Evolutionary conservation across 306 rosid species (phyloP), one percentile per base, ranked within the genome.

Genomic region (Elaeagnus macrophylla): DNA sequence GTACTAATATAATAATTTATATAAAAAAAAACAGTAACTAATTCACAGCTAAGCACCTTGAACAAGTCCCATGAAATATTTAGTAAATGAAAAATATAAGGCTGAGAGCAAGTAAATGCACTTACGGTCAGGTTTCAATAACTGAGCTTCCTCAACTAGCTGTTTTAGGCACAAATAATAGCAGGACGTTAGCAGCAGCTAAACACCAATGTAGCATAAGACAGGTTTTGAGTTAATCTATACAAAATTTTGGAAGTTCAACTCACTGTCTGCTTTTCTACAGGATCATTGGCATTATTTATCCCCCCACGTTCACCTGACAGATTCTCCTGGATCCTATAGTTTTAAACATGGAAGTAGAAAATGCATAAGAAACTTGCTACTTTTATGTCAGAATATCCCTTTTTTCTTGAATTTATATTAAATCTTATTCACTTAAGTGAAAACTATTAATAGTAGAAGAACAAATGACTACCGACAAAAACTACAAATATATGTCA

Each of bases 61-160:
- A 8, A 60, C 35, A 17, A 15, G n/a, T 57, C 42, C 10, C 12
- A n/a, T 39, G 25, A 43, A 59, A 42, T 45, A 25, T 25, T 36
- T n/a, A 8, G 38, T n/a, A 9, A 10, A 18, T 10, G 8, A n/a
- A 40, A 48, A 7, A 49, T 40, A 15, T 6, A 6, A 25, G 40
- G 16, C 39, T 37, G 35, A 3, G 9, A 19, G n/a, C 8, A 61
- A 20, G 12, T 45, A 41, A 43, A 35, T 41, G 12, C 50, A 75
- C 93, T 71, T 57, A 91, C 97, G 93, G 47, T 82, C 80, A 47
- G 75, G 68, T 69, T 78, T 80, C 50, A 76, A 68, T 51, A 67
- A 59, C 50, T 57, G 87, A 60, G 43, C 62, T 64, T 71, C 95
- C 59, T 70, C 83, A 58, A 73, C 71, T 48, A 67, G 80, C 93